Conservation (phyloP, 2,329 filamentous ascomycete species). For the Elsinoe necatrix region DNA sequence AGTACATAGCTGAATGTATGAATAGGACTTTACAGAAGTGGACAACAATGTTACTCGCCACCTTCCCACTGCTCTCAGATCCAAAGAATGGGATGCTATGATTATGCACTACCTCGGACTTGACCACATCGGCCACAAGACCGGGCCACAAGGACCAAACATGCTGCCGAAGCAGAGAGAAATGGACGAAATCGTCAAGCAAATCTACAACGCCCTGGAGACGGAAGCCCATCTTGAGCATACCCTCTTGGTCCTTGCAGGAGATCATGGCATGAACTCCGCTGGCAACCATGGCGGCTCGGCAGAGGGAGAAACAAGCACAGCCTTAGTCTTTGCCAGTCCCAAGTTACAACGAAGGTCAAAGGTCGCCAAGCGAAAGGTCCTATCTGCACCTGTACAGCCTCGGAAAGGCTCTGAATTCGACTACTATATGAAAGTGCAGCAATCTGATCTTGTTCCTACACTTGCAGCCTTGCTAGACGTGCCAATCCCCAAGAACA, state of each 20-base stretch:
- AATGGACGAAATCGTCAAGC: constrained; percentile 76
- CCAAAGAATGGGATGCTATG: constrained; percentile 83
- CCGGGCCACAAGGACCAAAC: constrained; percentile 72
- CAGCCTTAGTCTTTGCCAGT: constrained; percentile 83
- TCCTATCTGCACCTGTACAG: constrained; percentile 45
- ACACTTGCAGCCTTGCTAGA: constrained; percentile 80
- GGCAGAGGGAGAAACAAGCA: constrained; percentile 85
- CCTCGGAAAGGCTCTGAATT: constrained; percentile 57
- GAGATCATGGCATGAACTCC: constrained; percentile 99
- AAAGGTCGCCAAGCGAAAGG: constrained; percentile 37
- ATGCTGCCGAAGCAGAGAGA: constrained; percentile 91
- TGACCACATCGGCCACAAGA: constrained; percentile 96
- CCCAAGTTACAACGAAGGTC: constrained; percentile 56
- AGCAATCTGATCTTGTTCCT: constrained; percentile 89
- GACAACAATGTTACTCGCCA: constrained; percentile 96
- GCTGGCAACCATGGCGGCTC: constrained; percentile 95
- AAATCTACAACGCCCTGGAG: constrained; percentile 70
- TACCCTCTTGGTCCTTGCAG: constrained; percentile 76
- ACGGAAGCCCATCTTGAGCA: constrained; percentile 61
- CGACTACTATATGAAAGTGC: constrained; percentile 73
- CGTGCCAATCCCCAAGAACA: constrained; percentile 82
- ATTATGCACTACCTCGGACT: constrained; percentile 91
- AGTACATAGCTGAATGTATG: constrained; percentile 31
- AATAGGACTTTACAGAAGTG: constrained; percentile 90
- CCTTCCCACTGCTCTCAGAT: constrained; percentile 64